Conservation (phyloP, 495 filamentous ascomycete genomes). For the Podospora australis region DNA sequence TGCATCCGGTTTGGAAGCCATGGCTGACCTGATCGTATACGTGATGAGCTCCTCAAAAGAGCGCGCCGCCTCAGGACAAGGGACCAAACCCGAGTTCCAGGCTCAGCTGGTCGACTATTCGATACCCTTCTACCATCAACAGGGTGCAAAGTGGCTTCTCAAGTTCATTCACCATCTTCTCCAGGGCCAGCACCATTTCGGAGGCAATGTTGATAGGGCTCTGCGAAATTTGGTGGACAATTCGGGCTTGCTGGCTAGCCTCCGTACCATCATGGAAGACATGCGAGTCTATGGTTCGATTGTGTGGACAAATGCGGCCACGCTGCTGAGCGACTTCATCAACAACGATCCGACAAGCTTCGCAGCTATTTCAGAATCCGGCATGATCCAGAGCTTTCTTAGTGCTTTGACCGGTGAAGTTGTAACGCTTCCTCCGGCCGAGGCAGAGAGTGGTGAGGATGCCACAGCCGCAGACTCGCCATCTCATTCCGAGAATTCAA, state of each 20-base stretch:
- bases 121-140: conserved; percentile 86
- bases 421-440: conserved; percentile 29
- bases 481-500: conserved; percentile 31
- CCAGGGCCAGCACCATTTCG: conserved; percentile 57
- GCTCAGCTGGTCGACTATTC: conserved; percentile 83
- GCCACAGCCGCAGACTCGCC: conserved; percentile 31
- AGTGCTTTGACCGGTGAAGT: conserved; percentile 64
- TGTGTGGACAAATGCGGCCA: conserved; percentile 89
- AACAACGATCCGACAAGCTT: conserved; percentile 99
- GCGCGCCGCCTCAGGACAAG: conserved; percentile 56
- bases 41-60: conserved; percentile 69
- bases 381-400: conserved; percentile 76
- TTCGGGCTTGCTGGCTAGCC: conserved; percentile 66
- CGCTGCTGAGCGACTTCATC: conserved; percentile 90
- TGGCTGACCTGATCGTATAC: conserved; percentile 74
- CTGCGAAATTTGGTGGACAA: conserved; percentile 93
- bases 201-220: conserved; percentile 79
- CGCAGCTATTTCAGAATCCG: conserved; percentile 87
- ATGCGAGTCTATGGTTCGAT: conserved; percentile 73
- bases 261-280: conserved; percentile 78
- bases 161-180: conserved; percentile 96
- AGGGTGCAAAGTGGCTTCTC: conserved; percentile 86
- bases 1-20: conserved; percentile 75
- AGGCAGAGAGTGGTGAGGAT: conserved; percentile 22
- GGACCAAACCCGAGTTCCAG: conserved; percentile 70